Conservation (phyloP, 2,329 filamentous ascomycete species). For the Cryphonectria radicalis region DNA sequence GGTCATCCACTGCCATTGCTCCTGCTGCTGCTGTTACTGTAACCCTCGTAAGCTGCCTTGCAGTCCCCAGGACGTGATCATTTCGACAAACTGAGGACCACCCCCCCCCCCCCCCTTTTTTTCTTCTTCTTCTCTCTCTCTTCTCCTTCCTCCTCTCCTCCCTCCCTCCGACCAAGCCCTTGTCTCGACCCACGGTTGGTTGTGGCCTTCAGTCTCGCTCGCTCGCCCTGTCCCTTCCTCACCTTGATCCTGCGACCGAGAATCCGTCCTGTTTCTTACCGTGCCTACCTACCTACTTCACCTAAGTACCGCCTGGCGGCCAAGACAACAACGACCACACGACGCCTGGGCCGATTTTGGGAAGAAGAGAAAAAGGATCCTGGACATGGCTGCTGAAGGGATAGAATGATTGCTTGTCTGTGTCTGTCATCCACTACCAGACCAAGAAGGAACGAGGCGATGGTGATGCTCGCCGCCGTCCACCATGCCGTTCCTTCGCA, state of each 20-base stretch:
- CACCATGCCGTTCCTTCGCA: conserved; percentile 63
- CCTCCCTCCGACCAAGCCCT: neutral
- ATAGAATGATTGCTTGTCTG: conserved; percentile 22
- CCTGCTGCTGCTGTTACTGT: neutral
- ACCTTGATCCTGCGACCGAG: neutral
- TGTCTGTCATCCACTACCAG: conserved; percentile 11
- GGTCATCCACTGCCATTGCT: neutral
- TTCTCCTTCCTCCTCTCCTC: neutral
- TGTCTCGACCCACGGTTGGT: neutral
- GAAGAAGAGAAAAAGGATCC: neutral
- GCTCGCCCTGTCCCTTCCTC: neutral
- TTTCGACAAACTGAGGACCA: neutral
- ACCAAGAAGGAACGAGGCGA: conserved; percentile 21
- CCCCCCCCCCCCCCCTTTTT: neutral
- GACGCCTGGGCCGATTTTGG: neutral
- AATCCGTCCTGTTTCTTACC: neutral
- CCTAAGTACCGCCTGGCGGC: neutral
- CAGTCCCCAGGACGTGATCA: neutral
- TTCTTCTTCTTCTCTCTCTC: neutral
- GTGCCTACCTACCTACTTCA: neutral
- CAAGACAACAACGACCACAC: neutral
- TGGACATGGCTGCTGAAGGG: conserved; percentile 25
- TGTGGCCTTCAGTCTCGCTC: neutral
- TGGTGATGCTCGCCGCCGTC: conserved; percentile 29
- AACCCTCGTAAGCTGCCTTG: neutral